These are phyloP conservation scores for Ceratobasidium sp. DNA, from an alignment of 1,284 basidiomycete species.

Conservation along the genomic window DNA sequence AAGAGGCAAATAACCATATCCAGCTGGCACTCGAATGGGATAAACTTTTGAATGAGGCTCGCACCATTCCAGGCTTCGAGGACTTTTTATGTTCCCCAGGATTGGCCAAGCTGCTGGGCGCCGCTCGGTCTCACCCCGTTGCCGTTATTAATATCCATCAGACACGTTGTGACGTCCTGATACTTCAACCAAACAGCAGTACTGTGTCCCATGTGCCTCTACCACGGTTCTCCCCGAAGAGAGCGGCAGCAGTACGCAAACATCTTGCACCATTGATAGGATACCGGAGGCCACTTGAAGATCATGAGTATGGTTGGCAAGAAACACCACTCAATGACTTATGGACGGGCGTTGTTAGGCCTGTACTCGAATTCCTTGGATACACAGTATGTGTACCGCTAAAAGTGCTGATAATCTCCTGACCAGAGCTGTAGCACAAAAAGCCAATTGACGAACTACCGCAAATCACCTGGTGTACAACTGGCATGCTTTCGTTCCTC, in stretches of 20 bases:
- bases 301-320: neutral
- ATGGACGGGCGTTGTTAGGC: neutral
- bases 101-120: neutral
- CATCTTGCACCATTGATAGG: too few species aligned
- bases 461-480: conserved; percentile 42
- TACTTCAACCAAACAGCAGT: neutral
- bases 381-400: neutral
- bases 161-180: neutral
- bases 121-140: neutral
- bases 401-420: too few species aligned
- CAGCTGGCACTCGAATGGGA: too few species aligned
- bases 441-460: conserved; percentile 14
- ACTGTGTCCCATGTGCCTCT: neutral
- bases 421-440: conserved; percentile 23
- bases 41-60: too few species aligned
- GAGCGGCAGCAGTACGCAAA: neutral
- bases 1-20: too few species aligned
- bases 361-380: too few species aligned
- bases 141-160: conserved; percentile 3
- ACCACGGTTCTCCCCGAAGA: neutral
- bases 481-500: conserved; percentile 42
- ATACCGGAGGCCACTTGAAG: neutral
- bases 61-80: neutral
- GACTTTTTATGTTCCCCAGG: neutral
- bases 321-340: neutral